Percentiles rank a stretch among this genome's conserved stretches.
These are phyloP conservation scores for Cordyceps farinosa DNA, from an alignment of 2,329 filamentous ascomycete species.

Conservation along the genomic window DNA sequence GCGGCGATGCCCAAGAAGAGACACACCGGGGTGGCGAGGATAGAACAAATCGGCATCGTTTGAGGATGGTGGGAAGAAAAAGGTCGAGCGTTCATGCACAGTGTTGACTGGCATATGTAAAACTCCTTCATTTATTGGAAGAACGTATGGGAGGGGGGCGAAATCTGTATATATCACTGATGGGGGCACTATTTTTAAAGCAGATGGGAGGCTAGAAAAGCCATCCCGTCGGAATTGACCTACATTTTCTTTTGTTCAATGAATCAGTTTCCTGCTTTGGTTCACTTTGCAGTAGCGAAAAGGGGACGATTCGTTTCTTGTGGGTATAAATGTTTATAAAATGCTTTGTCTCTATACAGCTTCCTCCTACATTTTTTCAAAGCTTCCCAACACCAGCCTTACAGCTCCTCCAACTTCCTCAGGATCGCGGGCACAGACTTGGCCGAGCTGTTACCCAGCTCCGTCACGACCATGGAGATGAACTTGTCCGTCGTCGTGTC, in stretches of 20 bases:
- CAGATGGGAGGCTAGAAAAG: neutral
- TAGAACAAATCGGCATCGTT: neutral
- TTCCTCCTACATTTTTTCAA: neutral
- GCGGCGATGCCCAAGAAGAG: slow-evolving; percentile 6
- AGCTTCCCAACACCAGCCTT: slow-evolving; percentile 22
- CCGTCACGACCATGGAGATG: slow-evolving; percentile 84
- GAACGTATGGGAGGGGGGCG: neutral
- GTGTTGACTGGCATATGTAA: slow-evolving; percentile 12
- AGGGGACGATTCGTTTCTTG: neutral
- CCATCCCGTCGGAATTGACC: neutral
- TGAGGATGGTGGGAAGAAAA: neutral
- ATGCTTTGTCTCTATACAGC: neutral
- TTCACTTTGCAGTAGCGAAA: neutral
- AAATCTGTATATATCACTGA: slow-evolving; percentile 15
- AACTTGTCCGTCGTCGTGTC: slow-evolving; percentile 88
- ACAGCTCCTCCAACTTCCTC: slow-evolving; percentile 55
- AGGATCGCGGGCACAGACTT: slow-evolving; percentile 72
- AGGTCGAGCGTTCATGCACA: neutral
- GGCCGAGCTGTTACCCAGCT: slow-evolving; percentile 81
- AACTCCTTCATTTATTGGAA: neutral
- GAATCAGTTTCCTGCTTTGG: no score
- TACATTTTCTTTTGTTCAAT: neutral
- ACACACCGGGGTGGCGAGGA: neutral
- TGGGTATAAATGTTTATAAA: slow-evolving; percentile 14
- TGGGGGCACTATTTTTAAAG: neutral